A percentile compares a stretch with the other conserved stretches of the same genome.
phyloP scores from a whole-genome alignment of 805 yeast genomes.

The Yarrowia yakushimensis region DNA sequence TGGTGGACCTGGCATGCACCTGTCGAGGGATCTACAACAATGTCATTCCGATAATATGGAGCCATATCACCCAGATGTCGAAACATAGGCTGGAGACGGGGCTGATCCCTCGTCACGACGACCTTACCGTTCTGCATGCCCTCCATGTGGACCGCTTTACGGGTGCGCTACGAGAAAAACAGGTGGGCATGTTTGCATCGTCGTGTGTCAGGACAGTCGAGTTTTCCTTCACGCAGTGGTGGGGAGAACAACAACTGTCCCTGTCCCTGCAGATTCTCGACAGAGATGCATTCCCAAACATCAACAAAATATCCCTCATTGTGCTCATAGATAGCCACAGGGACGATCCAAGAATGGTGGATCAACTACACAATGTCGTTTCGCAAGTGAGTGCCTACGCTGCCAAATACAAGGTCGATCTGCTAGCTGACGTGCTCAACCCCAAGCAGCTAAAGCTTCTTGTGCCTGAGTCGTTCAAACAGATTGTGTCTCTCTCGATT shows the following conservation, averaged over 20 bases:
- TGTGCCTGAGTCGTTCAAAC: neutral
- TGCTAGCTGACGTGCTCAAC: neutral
- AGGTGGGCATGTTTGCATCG: neutral
- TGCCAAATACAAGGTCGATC: neutral
- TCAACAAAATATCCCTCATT: neutral
- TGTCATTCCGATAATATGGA: conserved; percentile 2
- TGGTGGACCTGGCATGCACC: neutral
- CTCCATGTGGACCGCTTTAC: neutral
- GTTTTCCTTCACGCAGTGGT: conserved; percentile 9
- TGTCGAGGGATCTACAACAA: neutral
- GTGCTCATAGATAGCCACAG: conserved; percentile 2
- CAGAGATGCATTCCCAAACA: neutral
- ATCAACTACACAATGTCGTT: neutral
- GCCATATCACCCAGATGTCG: conserved; percentile 8
- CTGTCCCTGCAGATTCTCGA: neutral
- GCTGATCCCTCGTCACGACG: neutral
- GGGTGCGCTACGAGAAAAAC: neutral
- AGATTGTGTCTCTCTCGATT: neutral
- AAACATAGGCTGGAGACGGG: neutral
- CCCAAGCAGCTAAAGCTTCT: neutral
- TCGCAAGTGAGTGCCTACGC: neutral
- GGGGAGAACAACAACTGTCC: conserved; percentile 1
- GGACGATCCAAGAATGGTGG: neutral
- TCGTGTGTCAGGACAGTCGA: conserved; percentile 1
- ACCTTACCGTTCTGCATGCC: neutral